phyloP scores from a whole-genome alignment of 2,329 filamentous ascomycete genomes.

The Trichoderma cornu-damae region DNA sequence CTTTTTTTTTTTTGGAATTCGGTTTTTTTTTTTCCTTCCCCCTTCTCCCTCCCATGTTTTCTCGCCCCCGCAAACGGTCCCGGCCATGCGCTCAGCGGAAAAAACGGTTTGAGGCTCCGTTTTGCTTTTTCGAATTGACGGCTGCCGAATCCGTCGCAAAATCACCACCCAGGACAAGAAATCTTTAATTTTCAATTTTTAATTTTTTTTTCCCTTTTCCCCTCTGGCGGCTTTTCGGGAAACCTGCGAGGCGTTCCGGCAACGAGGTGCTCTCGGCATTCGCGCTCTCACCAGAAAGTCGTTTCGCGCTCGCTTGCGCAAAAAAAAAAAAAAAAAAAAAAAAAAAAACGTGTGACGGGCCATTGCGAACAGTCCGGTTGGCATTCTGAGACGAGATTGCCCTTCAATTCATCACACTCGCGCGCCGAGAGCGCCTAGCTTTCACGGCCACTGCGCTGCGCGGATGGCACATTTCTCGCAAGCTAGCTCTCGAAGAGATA shows the following conservation, averaged over 20 bases:
- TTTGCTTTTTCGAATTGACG: conserved; percentile 7
- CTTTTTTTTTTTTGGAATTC: neutral
- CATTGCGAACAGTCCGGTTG: conserved; percentile 2
- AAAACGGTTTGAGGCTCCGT: conserved; percentile 7
- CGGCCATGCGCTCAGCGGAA: neutral
- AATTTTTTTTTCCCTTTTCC: neutral
- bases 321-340: no score
- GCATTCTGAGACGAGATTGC: conserved; percentile 9
- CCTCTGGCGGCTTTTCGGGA: neutral
- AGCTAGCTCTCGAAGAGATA: conserved; percentile 1
- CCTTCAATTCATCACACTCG: conserved; percentile 6
- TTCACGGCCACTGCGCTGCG: conserved; percentile 3
- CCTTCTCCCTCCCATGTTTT: neutral
- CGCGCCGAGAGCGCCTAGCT: neutral
- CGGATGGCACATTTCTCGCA: neutral
- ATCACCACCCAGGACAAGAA: conserved; percentile 1
- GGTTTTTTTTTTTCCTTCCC: no score
- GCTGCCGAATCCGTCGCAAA: conserved; percentile 9
- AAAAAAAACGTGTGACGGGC: conserved; percentile 4
- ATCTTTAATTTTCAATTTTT: neutral
- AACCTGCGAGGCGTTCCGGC: neutral
- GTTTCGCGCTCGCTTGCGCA: conserved; percentile 12
- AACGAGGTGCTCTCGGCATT: neutral
- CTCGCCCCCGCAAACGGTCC: conserved; percentile 16
- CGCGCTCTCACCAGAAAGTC: neutral